Conservation (phyloP, 768 basidiomycete genomes). For the Baorangia bicolor region DNA sequence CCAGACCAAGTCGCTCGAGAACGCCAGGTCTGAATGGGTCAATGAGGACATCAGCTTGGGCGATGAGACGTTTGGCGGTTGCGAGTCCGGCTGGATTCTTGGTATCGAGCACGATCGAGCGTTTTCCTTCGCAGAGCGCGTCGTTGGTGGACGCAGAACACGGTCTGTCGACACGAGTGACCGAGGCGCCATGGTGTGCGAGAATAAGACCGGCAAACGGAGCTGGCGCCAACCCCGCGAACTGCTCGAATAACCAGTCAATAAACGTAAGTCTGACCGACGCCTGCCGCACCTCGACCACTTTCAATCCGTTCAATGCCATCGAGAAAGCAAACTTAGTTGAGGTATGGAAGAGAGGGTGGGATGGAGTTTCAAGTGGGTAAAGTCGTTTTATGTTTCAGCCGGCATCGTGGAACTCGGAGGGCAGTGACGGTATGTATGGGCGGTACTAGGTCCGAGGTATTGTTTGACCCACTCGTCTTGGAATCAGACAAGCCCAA, state of each 20-base stretch:
- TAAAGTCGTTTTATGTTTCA: not conserved
- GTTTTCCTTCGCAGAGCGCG: constrained; percentile 68
- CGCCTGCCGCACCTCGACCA: constrained; percentile 42
- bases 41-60: constrained; percentile 73
- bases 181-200: constrained; percentile 77
- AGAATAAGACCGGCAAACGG: constrained; percentile 78
- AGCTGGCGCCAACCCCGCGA: constrained; percentile 79
- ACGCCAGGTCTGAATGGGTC: constrained; percentile 86
- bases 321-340: constrained; percentile 25
- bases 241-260: constrained; percentile 40
- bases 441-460: no score
- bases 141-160: constrained; percentile 41
- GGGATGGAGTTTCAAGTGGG: not conserved
- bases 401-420: no score
- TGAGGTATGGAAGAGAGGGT: not conserved
- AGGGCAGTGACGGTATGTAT: no score
- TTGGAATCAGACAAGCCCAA: not conserved
- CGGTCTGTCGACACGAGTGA: constrained; percentile 73
- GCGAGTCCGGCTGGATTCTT: constrained; percentile 60
- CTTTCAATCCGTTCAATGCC: constrained; percentile 50
- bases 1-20: constrained; percentile 73
- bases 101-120: constrained; percentile 68
- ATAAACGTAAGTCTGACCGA: not conserved
- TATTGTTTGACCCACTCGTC: not conserved
- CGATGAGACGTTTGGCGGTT: constrained; percentile 45